A percentile compares a stretch with the other conserved stretches of the same genome.
Conservation (phyloP, 768 basidiomycete genomes). For the Terana coerulea region DNA sequence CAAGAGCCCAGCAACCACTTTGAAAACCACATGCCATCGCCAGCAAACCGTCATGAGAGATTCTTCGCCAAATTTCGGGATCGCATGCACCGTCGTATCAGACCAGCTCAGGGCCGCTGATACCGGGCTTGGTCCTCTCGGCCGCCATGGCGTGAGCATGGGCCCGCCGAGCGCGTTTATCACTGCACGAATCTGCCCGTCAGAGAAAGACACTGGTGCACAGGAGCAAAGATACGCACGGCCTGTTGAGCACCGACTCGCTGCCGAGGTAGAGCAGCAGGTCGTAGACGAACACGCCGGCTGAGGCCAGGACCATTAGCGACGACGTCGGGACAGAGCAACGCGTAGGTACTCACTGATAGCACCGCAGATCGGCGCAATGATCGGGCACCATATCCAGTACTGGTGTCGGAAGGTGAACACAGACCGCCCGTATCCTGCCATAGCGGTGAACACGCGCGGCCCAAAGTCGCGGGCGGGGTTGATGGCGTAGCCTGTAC, state of each 20-base stretch:
- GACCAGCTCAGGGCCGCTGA: conserved; percentile 12
- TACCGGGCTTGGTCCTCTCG: conserved; percentile 11
- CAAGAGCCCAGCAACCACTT: neutral
- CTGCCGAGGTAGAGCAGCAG: conserved; percentile 50
- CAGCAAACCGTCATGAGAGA: neutral
- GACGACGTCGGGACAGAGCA: neutral
- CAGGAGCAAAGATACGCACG: conserved; percentile 38
- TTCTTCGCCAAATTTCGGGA: no score
- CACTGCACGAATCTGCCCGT: neutral
- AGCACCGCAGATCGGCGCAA: conserved; percentile 57
- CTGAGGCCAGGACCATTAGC: conserved; percentile 4
- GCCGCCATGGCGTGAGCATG: conserved; percentile 12
- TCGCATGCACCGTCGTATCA: no score
- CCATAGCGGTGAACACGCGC: conserved; percentile 64
- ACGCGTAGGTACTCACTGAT: conserved; percentile 24
- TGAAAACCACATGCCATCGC: neutral
- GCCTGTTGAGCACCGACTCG: conserved; percentile 53
- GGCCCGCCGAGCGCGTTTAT: conserved; percentile 6
- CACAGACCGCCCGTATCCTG: conserved; percentile 49
- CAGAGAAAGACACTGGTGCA: neutral
- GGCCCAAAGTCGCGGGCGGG: conserved; percentile 75
- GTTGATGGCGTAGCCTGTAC: conserved; percentile 56
- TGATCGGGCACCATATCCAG: conserved; percentile 68
- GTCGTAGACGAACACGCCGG: conserved; percentile 56
- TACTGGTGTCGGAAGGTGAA: conserved; percentile 47